Evolutionary conservation across 192 early-diverging fungal species (phyloP).

Genomic region (Jimgerdemannia flammicorona): DNA sequence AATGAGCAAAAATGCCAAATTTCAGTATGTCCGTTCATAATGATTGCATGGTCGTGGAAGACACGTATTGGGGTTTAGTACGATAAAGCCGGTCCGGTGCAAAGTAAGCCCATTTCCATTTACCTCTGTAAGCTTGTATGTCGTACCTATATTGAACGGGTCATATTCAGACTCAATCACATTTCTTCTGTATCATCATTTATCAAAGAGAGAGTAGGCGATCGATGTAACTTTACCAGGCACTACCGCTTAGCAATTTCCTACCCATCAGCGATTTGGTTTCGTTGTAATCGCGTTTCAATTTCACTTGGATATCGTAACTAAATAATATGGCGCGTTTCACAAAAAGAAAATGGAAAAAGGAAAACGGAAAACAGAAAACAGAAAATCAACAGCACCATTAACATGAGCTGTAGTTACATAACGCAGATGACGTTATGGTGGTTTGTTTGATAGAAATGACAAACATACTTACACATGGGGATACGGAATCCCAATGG

Average conservation of each 20-base stretch:
- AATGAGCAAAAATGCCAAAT: not conserved
- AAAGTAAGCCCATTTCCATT: not conserved
- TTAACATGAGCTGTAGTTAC: too few species aligned
- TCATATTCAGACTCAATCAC: not conserved
- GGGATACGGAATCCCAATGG: slow-evolving; percentile 62
- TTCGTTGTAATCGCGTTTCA: slow-evolving; percentile 39
- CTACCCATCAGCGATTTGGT: not conserved
- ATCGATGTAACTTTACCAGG: slow-evolving; percentile 10
- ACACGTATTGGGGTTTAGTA: too few species aligned
- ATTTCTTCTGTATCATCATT: too few species aligned
- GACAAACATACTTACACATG: slow-evolving; percentile 14
- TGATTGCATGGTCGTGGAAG: too few species aligned
- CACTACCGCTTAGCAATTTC: slow-evolving; percentile 6
- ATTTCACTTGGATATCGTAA: slow-evolving; percentile 52
- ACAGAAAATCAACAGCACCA: not conserved
- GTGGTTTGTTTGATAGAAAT: not conserved
- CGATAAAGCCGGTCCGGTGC: too few species aligned
- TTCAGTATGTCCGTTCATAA: too few species aligned
- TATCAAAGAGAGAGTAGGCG: too few species aligned
- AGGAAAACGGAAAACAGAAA: not conserved
- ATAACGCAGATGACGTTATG: not conserved
- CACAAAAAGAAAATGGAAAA: not conserved
- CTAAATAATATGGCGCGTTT: slow-evolving; percentile 5
- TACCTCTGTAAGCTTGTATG: slow-evolving; percentile 24
- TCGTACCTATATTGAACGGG: slow-evolving; percentile 13